Evolutionary conservation across 305 asterid species (phyloP), one percentile per base, ranked within the genome.

Genomic region (Nicotiana rustica): DNA sequence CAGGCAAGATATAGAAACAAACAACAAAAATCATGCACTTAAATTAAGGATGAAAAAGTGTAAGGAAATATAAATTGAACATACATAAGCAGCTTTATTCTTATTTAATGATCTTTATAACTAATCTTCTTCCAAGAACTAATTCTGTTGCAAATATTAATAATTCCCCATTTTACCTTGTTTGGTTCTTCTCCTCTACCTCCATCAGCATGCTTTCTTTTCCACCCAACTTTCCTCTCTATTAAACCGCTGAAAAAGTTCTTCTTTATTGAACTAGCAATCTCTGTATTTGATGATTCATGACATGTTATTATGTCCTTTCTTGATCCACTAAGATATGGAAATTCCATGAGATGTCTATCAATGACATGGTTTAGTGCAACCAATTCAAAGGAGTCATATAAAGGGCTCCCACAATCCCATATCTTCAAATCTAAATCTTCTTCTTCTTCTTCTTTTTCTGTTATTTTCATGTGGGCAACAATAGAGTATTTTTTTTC

Each of bases 401-500:
- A 92, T 10, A 93, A 79, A 66, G 93, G 93, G 87, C 93, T 92
- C 21, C 93, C 97, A 86, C 97, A 92, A 80, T 90, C 97, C 93
- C 93, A 93, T 36, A 92, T 79, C 31, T 69, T 83, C 0, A 83
- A 4, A 21, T 25, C 14, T 49, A 69, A 57, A 3, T 83, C 57
- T 14, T 83, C 79, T 59, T 76, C 82, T 21, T 52, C 82, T 64
- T 79, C 81, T 5, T 55, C 77, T 38, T 18, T 8, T 19, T 8
- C 10, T 29, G n/a, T 9, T 61, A 59, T 44, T 69, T 81, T 60
- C 85, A 82, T 85, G 5, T 44, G 61, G 38, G 19, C 4, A n/a
- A 8, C 8, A 9, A 19, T 19, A 19, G 67, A 61, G 67, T 18
- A 2, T 3, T 61, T 56, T 56, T 56, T 73, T 12, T 5, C 60